Evolutionary conservation across 208 protist genomes (phyloP).

Genomic region (Phytomonas sp.): DNA sequence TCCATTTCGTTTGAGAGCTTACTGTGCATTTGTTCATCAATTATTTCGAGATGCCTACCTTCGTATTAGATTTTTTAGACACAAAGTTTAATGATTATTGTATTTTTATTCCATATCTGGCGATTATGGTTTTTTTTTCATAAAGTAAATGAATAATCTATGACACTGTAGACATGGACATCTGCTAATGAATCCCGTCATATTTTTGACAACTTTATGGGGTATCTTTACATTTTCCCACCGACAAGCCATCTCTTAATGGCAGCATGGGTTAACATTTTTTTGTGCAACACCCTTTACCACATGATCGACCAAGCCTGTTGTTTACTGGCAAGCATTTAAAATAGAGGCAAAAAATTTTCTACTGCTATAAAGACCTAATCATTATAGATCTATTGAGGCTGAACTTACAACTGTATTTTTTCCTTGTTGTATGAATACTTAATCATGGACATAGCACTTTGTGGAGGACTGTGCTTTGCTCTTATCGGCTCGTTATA

Average conservation of each 20-base stretch:
- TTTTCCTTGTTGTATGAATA: conserved; percentile 1
- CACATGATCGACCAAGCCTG: background rate
- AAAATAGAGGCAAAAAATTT: background rate
- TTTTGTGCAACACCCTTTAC: background rate
- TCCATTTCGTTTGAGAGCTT: background rate
- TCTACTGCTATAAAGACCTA: background rate
- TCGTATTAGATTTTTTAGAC: conserved; percentile 11
- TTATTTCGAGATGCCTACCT: conserved; percentile 4
- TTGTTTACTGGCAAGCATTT: background rate
- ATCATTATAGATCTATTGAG: background rate
- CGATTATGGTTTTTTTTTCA: conserved; percentile 9
- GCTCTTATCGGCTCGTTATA: conserved; percentile 61
- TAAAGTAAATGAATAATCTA: background rate
- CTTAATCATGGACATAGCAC: conserved; percentile 33
- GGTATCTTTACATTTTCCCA: background rate
- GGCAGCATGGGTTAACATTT: conserved; percentile 3
- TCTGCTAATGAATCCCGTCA: background rate
- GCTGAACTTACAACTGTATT: background rate
- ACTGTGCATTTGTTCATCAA: background rate
- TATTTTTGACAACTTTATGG: background rate
- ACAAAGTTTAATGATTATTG: background rate
- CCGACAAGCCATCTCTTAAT: conserved; percentile 1
- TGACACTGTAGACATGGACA: background rate
- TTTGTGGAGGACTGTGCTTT: conserved; percentile 17
- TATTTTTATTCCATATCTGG: background rate